Base-by-base conservation (phyloP, 768 basidiomycete genomes). In the Cystobasidium tubakii region DNA sequence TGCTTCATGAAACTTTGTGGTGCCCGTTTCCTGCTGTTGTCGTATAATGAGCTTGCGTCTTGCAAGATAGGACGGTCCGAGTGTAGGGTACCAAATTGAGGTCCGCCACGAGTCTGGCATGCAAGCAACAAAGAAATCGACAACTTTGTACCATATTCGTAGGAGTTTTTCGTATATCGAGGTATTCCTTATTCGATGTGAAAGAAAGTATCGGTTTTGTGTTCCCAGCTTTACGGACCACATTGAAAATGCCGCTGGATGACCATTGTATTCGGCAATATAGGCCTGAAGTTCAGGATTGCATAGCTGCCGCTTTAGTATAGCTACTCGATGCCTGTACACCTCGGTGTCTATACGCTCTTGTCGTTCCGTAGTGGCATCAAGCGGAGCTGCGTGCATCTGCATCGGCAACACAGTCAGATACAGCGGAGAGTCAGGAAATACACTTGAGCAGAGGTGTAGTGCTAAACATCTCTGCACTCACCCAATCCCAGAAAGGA, bases 131-230 rank as follows among this genome's bases (percentile, higher is more conserved):
- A 60, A 25, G 25, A 29, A 29, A 25, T 60, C 57, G 33, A 60
- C 57, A 29, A 60, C 13, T 31, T 60, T 60, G 29, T 60, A 60
- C 57, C 57, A 60, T 12, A 60, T 60, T 34, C 57, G 29, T 17
- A 27, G 21, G 4, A 27, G 7, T 21, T 60, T 27, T 60, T 60
- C 57, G 10, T 60, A 23, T 12, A 60, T 27, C 2, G 25, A 29
- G 17, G 23, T 12, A 23, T 23, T 34, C 15, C 33, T 12, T 21
- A 60, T 7, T 15, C 57, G 57, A 60, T 60, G 57, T 60, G 29
- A 29, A 29, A 60, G 33, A 12, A 15, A 21, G 23, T 17, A 12
- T 34, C 57, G 12, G 57, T 60, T 29, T 6, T 6, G 6, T 29
- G 27, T 31, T 15, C 57, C 57, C 29, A 15, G 29, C 21, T 60